Evolutionary conservation across 495 filamentous ascomycete genomes (phyloP), one percentile per base, ranked within the genome.

Genomic region (Podospora anserina): DNA sequence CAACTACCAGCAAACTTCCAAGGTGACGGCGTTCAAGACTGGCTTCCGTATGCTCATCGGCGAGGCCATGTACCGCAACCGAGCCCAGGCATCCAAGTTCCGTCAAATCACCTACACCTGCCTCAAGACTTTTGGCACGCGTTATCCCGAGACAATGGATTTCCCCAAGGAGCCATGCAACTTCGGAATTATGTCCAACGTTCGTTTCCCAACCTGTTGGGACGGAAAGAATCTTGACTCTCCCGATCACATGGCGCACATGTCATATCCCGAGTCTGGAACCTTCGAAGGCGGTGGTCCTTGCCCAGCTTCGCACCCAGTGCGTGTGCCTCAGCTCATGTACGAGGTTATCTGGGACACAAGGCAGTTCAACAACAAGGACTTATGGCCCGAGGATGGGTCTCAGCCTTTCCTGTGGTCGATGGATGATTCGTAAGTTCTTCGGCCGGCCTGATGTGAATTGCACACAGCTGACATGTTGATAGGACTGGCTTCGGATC

Each of bases 11-110:
- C 80, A 73, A 34, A 70, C 75, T 61, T 64, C 72, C 23, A 79
- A 73, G n/a, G 79, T 82, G 63, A 84, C 81, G 0, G 82, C 81
- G 55, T 84, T 84, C 67, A 68, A 74, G 44, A 76, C 81, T 27
- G 88, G 87, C 27, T 90, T 92, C 75, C 91, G 90, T 68, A 93
- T 94, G 89, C 70, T 93, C n/a, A 84, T 88, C 55, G 92, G 92
- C 53, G 81, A 90, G 71, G 81, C 89, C 0, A 76, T 69, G 64
- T 76, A 70, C 23, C 74, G 80, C 56, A 77, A 72, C 28, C 63
- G 75, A 3, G 73, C 74, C 2, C 64, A 82, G 59, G 78, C 79
- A 2, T 58, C 71, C 32, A 72, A 72, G 54, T 81, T 71, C 69
- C 76, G 78, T 7, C 79, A 81, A 56, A 70, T 81, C 23, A 82